Evolutionary conservation across 2,329 filamentous ascomycete genomes (phyloP), one percentile per base, ranked within the genome.

Genomic region (Phyllosticta citribraziliensis): DNA sequence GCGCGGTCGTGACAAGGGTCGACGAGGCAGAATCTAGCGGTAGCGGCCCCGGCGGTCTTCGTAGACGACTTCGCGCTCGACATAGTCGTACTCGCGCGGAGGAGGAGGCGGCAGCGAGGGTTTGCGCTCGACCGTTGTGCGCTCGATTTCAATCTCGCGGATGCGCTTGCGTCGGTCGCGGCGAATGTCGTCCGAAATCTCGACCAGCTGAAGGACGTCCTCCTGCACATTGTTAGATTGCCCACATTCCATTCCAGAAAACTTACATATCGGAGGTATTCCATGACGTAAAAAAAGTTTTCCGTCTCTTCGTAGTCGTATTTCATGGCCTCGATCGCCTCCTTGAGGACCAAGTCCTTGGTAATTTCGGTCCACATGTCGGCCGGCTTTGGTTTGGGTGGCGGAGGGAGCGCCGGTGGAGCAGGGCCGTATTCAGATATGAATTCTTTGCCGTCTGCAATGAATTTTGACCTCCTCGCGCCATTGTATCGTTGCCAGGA

Each of bases 331-430:
- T 96, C 87, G 65, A 97, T 89, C 19, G 94, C 94, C 71, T 97
- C 91, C 58, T 88, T 85, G 62, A 87, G 81, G 17, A 97, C 90
- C 40, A 97, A 76, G 67, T 96, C 92, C 76, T 96, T 96, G 54
- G 93, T 96, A 67, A 99, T 91, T 75, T 97, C 94, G 0, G 94
- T 99, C 93, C 93, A 97, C 78, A 96, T 89, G 63, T 79, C 77
- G 64, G 72, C 71, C 51, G 70, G 67, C 65, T 75, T 76, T n/a
- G 68, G 65, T 62, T 73, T 74, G 30, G 69, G 65, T 27, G 65
- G 64, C 33, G 58, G 52, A n/a, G 40, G 53, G 12, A 52, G 24
- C 17, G 53, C 52, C 17, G 58, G 61, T 2, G 62, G 53, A 17
- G 60, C 56, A 51, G 54, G 63, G 50, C 76, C 73, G 65, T 74